Evolutionary conservation across 306 rosid species (phyloP).

Genomic region (Corylus americana): DNA sequence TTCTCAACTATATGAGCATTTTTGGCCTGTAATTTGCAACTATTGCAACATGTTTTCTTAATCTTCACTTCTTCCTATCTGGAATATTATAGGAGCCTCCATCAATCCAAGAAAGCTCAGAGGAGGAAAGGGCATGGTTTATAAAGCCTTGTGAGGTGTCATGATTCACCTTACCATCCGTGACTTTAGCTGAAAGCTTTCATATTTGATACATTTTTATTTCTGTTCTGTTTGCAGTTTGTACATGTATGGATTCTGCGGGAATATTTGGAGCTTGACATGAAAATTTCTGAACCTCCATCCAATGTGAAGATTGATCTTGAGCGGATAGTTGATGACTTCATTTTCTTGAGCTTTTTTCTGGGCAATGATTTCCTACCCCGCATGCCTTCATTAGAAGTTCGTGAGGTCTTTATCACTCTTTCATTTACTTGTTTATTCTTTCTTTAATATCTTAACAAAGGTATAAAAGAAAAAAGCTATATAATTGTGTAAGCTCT

Average conservation of each 20-base stretch:
- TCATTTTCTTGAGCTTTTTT: constrained; percentile 54
- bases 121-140: not conserved
- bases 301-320: constrained; percentile 29
- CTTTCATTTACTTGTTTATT: not conserved
- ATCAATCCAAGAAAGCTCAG: not conserved
- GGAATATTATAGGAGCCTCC: not conserved
- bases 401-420: constrained; percentile 39
- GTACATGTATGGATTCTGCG: constrained; percentile 58
- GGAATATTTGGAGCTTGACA: constrained; percentile 55
- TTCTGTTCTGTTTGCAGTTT: constrained; percentile 38
- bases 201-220: not conserved
- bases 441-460: not conserved
- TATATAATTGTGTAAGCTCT: not conserved
- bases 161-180: not conserved
- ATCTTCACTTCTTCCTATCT: not conserved
- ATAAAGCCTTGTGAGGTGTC: constrained; percentile 46
- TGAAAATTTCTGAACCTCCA: constrained; percentile 47
- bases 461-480: not conserved
- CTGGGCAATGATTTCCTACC: constrained; percentile 73
- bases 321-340: constrained; percentile 61
- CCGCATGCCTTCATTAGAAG: constrained; percentile 50
- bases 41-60: too few relatives aligned
- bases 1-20: too few relatives aligned
- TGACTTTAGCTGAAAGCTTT: not conserved
- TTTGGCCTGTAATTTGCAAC: too few relatives aligned